Evolutionary conservation across 2,329 filamentous ascomycete genomes (phyloP), one percentile per base, ranked within the genome.

Genomic region (Colletotrichum spinosum): DNA sequence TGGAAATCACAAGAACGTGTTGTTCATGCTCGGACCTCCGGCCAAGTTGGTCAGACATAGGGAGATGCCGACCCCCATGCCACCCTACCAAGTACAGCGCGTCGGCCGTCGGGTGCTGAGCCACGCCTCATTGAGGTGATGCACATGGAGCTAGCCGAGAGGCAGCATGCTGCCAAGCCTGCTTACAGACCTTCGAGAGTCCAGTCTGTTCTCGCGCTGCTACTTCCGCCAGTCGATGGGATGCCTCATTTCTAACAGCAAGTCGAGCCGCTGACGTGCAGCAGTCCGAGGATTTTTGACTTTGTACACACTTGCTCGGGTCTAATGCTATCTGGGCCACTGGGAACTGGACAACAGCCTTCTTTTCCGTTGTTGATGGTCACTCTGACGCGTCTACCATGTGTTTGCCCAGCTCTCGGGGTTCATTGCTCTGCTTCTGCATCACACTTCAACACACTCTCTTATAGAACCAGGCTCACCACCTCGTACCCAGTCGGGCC

Each of bases 11-110:
- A 17, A 39, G 9, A 3, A 34, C 51, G 34, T 41, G 45, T 17
- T 61, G 57, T 61, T 61, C 57, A 33, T 35, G 58, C 62, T 62
- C 62, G 62, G 62, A 65, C 52, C 41, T 65, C 62, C 62, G 62
- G 52, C 17, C 35, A 64, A 15, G n/a, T 49, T 46, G 48, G 57
- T 56, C 51, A 52, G 51, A 48, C 15, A 34, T 33, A 58, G 52
- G 46, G 57, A 56, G 35, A 56, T 65, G 37, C 48, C 35, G 58
- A 57, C 46, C 25, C 52, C 62, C 48, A 62, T 17, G 51, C 45
- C 15, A 51, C 58, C n/a, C 48, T 50, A 17, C 17, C 17, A 17
- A 17, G 17, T 17, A 49, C 42, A 60, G 33, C 35, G 38, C 46
- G 55, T 6, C 48, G 38, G 46, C 51, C 51, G 57, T 61, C 42